These are phyloP conservation scores for Eucalyptus dawsonii DNA, from an alignment of 345 rosid genomes.

Conservation along the genomic window DNA sequence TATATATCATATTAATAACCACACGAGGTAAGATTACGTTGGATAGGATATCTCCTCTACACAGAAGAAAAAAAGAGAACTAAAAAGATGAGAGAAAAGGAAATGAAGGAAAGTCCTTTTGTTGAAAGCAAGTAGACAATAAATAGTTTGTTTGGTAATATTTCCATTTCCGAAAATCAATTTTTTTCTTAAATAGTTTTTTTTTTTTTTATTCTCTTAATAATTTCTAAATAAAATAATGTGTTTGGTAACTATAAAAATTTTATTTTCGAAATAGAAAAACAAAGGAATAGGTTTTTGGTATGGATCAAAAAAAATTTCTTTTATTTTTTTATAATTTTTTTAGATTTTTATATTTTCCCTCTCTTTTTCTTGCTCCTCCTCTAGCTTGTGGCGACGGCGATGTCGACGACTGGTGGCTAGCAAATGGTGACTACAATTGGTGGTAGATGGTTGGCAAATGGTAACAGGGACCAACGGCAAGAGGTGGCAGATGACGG, in stretches of 20 bases:
- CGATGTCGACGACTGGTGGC: fast-evolving
- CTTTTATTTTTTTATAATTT: too few relatives aligned
- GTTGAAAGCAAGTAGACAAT: too few relatives aligned
- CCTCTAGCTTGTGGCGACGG: fast-evolving
- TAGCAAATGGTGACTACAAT: fast-evolving
- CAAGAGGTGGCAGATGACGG: fast-evolving
- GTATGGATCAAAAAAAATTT: fast-evolving
- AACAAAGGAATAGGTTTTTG: too few relatives aligned
- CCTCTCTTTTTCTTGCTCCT: too few relatives aligned
- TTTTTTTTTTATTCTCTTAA: fast-evolving
- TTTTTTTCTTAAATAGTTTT: fast-evolving
- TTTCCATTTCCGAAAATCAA: fast-evolving
- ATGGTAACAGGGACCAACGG: fast-evolving
- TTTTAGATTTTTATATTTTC: too few relatives aligned
- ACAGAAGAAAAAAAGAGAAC: fast-evolving
- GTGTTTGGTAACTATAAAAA: fast-evolving
- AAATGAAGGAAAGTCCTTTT: too few relatives aligned
- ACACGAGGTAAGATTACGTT: neutral
- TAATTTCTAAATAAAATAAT: too few relatives aligned
- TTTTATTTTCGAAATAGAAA: too few relatives aligned
- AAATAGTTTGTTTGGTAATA: too few relatives aligned
- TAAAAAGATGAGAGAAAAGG: neutral
- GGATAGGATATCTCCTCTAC: neutral
- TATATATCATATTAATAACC: neutral
- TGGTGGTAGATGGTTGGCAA: fast-evolving